Conservation (phyloP, 805 yeast genomes). For the Myxozyma geophila region DNA sequence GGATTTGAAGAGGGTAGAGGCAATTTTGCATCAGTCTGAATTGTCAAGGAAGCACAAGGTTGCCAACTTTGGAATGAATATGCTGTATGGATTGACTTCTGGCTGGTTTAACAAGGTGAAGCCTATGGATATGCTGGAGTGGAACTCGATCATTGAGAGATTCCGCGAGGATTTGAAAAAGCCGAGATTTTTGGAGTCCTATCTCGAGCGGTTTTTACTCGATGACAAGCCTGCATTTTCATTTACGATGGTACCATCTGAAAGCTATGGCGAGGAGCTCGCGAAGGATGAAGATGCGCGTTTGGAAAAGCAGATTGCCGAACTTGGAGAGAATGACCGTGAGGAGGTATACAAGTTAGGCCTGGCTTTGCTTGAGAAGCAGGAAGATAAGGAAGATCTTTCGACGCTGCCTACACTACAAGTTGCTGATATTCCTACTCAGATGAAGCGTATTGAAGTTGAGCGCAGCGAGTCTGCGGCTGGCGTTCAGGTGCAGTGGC, state of each 20-base stretch:
- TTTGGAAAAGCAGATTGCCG: constrained; percentile 51
- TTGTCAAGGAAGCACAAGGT: constrained; percentile 81
- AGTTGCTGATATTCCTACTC: constrained; percentile 70
- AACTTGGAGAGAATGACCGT: constrained; percentile 60
- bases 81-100: constrained; percentile 75
- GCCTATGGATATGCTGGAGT: constrained; percentile 69
- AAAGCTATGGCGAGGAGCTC: constrained; percentile 56
- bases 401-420: constrained; percentile 79
- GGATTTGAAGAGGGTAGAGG: constrained; percentile 69
- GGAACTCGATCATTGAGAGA: constrained; percentile 60
- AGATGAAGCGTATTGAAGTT: constrained; percentile 50
- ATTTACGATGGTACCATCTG: constrained; percentile 77
- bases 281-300: constrained; percentile 62
- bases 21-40: constrained; percentile 86
- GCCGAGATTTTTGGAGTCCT: constrained; percentile 62
- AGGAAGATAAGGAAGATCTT: constrained; percentile 70
- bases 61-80: constrained; percentile 83
- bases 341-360: constrained; percentile 65
- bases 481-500: constrained; percentile 48
- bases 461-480: constrained; percentile 13
- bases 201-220: constrained; percentile 60
- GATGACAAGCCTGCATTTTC: constrained; percentile 61
- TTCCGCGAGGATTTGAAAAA: constrained; percentile 68
- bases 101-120: constrained; percentile 84
- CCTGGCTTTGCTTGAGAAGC: constrained; percentile 60